These are phyloP conservation scores for Diddensiella caesifluorescens DNA, from an alignment of 805 yeast genomes.

Conservation along the genomic window DNA sequence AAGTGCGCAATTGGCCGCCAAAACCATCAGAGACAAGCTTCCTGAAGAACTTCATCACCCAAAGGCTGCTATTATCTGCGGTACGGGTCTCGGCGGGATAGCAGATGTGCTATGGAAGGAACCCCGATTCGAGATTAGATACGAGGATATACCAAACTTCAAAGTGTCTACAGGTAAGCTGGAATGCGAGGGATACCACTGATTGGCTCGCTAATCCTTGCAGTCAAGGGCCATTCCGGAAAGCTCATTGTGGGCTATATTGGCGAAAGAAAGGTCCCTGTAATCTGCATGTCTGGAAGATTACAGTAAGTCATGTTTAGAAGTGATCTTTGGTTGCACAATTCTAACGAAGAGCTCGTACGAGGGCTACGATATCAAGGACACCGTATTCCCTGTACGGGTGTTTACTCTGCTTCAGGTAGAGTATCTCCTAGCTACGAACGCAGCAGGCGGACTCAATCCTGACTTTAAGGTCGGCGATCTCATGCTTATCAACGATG, in stretches of 20 bases:
- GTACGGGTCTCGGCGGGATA: conserved; percentile 90
- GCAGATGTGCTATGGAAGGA: conserved; percentile 45
- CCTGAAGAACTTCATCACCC: conserved; percentile 39
- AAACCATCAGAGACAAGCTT: conserved; percentile 13
- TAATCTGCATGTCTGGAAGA: conserved; percentile 90
- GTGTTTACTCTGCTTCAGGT: conserved; percentile 63
- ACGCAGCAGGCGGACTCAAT: conserved; percentile 92
- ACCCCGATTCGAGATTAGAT: conserved; percentile 47
- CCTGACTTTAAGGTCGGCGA: conserved; percentile 70
- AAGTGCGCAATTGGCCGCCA: conserved; percentile 14
- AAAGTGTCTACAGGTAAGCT: conserved; percentile 53
- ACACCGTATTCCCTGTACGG: conserved; percentile 81
- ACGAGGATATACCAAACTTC: conserved; percentile 74
- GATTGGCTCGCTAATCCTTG: no score
- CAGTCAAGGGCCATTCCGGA: conserved; percentile 86
- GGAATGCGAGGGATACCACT: no score
- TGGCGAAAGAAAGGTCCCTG: conserved; percentile 65
- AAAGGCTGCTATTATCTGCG: conserved; percentile 76
- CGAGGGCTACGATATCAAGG: conserved; percentile 82
- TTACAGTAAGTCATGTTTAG: conserved; percentile 45
- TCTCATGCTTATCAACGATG: conserved; percentile 78
- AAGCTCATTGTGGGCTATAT: conserved; percentile 72
- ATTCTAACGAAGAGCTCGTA: conserved; percentile 42
- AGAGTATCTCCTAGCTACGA: conserved; percentile 60
- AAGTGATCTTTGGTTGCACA: not conserved